Evolutionary conservation across 306 rosid species (phyloP), one percentile per base, ranked within the genome.

Genomic region (Corylus heterophylla): DNA sequence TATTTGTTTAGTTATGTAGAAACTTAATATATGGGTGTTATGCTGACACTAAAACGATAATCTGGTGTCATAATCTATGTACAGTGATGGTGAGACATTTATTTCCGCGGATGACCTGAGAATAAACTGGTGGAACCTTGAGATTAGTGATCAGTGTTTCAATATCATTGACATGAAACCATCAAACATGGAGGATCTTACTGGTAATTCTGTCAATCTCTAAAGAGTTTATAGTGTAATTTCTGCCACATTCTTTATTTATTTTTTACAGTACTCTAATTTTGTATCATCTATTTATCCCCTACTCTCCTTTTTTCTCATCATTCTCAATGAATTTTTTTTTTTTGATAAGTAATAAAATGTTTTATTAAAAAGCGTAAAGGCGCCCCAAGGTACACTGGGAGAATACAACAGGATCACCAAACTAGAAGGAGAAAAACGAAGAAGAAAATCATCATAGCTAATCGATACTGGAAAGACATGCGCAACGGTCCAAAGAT

Each of bases 111-210:
- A 92, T 69, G 91, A 85, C 80, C 88, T 89, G 61, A 88, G 92
- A 83, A 89, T 92, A 88, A 92, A 89, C 87, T 77, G 89, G 82
- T 92, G 97, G 97, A 92, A 92, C 79, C 79, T 92, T 79, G 97
- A 89, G 56, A 76, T 86, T 75, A 88, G 87, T 81, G 78, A 85
- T 72, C 92, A 89, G 79, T 85, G 91, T 77, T 92, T 89, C 86
- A 92, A 92, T 80, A 89, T 92, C 68, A 74, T 92, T 73, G 94
- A 92, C 77, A 85, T 86, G 90, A 89, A 88, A 90, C 94, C 94
- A 8, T 51, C 88, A 44, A 88, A 80, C 85, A 85, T 89, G 92
- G 92, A 88, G 87, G 90, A 89, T 74, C 90, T 88, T 80, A 85
- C 86, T 5, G 97, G 97, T 92, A 81, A 63, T 75, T 84, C n/a